Conservation (phyloP, 2,329 filamentous ascomycete species). For the Colletotrichum chrysophilum region DNA sequence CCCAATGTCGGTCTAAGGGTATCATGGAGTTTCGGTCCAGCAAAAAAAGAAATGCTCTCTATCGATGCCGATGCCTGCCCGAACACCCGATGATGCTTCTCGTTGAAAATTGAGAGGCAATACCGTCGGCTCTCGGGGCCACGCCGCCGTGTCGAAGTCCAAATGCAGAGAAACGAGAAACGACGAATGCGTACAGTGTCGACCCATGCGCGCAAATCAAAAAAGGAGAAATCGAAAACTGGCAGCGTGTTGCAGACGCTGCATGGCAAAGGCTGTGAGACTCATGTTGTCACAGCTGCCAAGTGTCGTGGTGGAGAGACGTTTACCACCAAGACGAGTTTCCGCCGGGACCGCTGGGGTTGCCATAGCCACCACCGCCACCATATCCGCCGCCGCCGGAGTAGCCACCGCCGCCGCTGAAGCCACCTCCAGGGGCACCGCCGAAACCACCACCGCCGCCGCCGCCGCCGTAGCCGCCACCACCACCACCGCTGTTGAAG, state of each 20-base stretch:
- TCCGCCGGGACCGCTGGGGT: constrained; percentile 67
- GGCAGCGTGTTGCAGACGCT: constrained; percentile 35
- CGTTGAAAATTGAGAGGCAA: constrained; percentile 31
- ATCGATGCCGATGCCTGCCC: constrained; percentile 33
- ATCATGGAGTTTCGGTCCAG: constrained; percentile 30
- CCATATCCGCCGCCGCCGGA: constrained; percentile 45
- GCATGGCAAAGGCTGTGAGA: background rate
- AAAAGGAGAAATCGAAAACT: constrained; percentile 28
- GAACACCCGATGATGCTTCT: constrained; percentile 38
- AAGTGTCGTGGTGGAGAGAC: constrained; percentile 2
- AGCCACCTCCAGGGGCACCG: constrained; percentile 49
- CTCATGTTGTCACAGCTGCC: background rate
- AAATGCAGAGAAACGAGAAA: constrained; percentile 32
- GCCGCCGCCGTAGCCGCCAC: constrained; percentile 42
- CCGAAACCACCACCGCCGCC: constrained; percentile 60
- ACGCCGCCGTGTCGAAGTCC: constrained; percentile 37
- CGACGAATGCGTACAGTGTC: constrained; percentile 25
- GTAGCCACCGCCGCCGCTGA: constrained; percentile 47
- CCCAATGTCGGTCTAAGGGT: constrained; percentile 31
- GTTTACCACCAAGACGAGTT: constrained; percentile 74
- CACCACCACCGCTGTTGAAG: constrained; percentile 44
- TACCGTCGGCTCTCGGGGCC: constrained; percentile 33
- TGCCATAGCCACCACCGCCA: constrained; percentile 67
- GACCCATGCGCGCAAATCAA: constrained; percentile 20
- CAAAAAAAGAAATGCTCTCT: constrained; percentile 28